Evolutionary conservation across 176 grass and related monocot genomes (phyloP).

Genomic region (Oropetium thomaeum): DNA sequence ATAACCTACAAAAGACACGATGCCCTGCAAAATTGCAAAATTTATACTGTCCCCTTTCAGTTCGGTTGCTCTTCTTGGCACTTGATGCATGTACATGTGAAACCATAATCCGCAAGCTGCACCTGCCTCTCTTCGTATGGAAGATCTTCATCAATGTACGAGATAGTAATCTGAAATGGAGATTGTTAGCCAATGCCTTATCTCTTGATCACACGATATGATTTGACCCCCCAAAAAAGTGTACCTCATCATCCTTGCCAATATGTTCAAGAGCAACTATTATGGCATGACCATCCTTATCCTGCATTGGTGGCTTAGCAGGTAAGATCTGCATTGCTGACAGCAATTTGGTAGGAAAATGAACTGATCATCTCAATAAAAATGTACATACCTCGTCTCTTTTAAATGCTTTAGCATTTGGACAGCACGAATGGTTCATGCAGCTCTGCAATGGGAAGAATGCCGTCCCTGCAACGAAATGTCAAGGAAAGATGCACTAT

Average conservation of each 20-base stretch:
- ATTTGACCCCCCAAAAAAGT: background rate
- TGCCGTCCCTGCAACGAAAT: conserved; percentile 61
- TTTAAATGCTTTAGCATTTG: conserved; percentile 96
- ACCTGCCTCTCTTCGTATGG: conserved; percentile 69
- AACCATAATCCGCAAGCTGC: conserved; percentile 82
- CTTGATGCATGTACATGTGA: conserved; percentile 65
- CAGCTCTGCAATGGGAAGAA: conserved; percentile 99
- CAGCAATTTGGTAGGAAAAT: conserved; percentile 17
- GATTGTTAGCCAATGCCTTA: background rate
- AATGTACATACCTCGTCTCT: conserved; percentile 61
- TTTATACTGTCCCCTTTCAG: background rate
- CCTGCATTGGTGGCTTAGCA: conserved; percentile 45
- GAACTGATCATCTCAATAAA: background rate
- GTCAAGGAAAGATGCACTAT: conserved; percentile 22
- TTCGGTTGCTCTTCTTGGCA: conserved; percentile 60
- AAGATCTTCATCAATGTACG: conserved; percentile 91
- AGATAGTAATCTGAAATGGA: conserved; percentile 69
- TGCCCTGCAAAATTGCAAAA: background rate
- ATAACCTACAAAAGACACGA: background rate
- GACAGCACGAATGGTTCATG: conserved; percentile 96
- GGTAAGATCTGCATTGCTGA: conserved; percentile 18
- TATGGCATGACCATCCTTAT: conserved; percentile 66
- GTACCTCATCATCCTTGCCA: conserved; percentile 73
- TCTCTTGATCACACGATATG: background rate
- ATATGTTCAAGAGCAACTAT: conserved; percentile 66